These are phyloP conservation scores for Amyloporia xantha DNA, from an alignment of 768 basidiomycete genomes.

Conservation along the genomic window DNA sequence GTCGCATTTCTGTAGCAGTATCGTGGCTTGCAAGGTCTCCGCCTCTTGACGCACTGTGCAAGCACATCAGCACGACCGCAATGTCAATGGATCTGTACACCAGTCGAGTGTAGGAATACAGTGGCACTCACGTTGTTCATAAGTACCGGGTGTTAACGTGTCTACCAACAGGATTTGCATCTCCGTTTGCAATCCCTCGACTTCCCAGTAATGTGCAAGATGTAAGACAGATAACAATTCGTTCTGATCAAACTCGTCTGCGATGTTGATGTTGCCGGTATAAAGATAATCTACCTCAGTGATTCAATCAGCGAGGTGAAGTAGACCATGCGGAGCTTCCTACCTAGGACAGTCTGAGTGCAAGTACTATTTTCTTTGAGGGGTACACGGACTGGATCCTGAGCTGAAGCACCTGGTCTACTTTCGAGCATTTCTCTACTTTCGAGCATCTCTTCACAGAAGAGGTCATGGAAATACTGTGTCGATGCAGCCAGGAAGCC, in stretches of 20 bases:
- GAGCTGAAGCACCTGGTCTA: background rate
- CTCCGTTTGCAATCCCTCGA: slow-evolving; percentile 18
- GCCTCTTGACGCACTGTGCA: slow-evolving; percentile 24
- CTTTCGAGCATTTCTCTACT: slow-evolving; percentile 6
- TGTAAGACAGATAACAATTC: slow-evolving; percentile 23
- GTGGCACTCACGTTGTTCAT: slow-evolving; percentile 22
- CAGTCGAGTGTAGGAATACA: background rate
- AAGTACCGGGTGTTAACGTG: slow-evolving; percentile 23
- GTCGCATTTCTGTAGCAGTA: slow-evolving; percentile 20
- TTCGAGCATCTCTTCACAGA: slow-evolving; percentile 24
- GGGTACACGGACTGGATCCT: slow-evolving; percentile 3
- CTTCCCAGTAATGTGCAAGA: slow-evolving; percentile 10
- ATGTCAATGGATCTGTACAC: too few relatives aligned
- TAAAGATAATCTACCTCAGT: slow-evolving; percentile 28
- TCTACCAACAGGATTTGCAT: slow-evolving; percentile 25
- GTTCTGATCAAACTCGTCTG: slow-evolving; percentile 8
- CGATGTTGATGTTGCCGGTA: slow-evolving; percentile 15
- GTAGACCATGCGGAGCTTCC: slow-evolving; percentile 5
- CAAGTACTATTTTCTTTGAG: slow-evolving; percentile 12
- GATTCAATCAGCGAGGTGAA: background rate
- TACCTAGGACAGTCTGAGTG: slow-evolving; percentile 26
- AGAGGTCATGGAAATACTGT: slow-evolving; percentile 26
- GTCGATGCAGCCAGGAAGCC: slow-evolving; percentile 30
- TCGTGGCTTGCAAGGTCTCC: slow-evolving; percentile 12
- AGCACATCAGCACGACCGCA: too few relatives aligned